These are phyloP conservation scores for Quercus wislizeni DNA, from an alignment of 306 rosid genomes.

Conservation along the genomic window DNA sequence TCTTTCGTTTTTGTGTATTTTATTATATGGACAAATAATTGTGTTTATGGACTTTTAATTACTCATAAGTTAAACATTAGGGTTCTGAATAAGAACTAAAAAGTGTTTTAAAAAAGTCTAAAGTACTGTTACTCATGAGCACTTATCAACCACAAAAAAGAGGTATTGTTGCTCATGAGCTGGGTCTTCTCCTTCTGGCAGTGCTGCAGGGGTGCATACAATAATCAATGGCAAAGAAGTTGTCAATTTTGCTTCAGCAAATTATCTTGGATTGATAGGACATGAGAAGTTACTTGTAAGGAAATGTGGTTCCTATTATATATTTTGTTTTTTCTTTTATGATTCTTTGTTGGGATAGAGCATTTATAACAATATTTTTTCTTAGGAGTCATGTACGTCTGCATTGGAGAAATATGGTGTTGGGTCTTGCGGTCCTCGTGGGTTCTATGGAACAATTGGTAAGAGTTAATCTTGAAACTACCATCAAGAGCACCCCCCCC, in stretches of 20 bases:
- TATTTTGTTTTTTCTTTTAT: neutral
- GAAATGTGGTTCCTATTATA: constrained; percentile 21
- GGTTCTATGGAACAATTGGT: constrained; percentile 97
- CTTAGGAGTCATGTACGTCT: constrained; percentile 83
- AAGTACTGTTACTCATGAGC: constrained; percentile 19
- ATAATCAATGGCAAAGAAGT: constrained; percentile 80
- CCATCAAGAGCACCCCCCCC: neutral
- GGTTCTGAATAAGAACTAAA: constrained; percentile 6
- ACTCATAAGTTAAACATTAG: neutral
- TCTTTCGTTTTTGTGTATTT: neutral
- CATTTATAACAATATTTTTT: constrained; percentile 27
- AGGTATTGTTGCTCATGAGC: constrained; percentile 23
- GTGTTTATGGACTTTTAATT: constrained; percentile 4
- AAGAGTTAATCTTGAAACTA: constrained; percentile 30
- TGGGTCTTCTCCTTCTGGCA: constrained; percentile 39
- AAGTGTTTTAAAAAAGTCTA: neutral
- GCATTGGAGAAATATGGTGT: constrained; percentile 98
- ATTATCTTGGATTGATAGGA: constrained; percentile 92
- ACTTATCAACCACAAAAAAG: no score
- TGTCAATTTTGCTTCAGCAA: constrained; percentile 93
- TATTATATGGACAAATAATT: neutral
- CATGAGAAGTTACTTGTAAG: constrained; percentile 83
- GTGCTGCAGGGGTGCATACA: constrained; percentile 95
- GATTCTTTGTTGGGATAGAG: constrained; percentile 6
- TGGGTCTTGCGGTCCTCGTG: constrained; percentile 99